A percentile compares a stretch with the other conserved stretches of the same genome.
phyloP scores from a whole-genome alignment of 805 yeast species.

The Naumovozyma dairenensis region DNA sequence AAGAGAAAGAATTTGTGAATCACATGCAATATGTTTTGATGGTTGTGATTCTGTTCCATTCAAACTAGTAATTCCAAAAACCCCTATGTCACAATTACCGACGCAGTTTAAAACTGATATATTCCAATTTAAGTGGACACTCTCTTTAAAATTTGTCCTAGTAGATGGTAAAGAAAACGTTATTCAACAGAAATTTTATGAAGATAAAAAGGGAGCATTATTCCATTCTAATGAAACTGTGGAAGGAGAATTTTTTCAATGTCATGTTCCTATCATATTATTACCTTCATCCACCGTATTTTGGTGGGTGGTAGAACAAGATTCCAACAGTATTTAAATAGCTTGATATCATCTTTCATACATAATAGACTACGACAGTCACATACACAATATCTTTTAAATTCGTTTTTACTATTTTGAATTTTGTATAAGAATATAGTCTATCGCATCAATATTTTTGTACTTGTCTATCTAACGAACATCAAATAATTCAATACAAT shows the following conservation, averaged over 20 bases:
- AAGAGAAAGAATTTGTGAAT: slow-evolving; percentile 20
- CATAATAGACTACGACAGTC: no score
- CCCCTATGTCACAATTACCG: slow-evolving; percentile 29
- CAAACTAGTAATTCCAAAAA: slow-evolving; percentile 23
- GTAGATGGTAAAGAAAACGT: slow-evolving; percentile 12
- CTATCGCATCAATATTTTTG: no score
- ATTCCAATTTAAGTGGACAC: slow-evolving; percentile 32
- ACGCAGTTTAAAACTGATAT: slow-evolving; percentile 34
- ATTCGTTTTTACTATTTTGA: no score
- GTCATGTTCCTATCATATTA: slow-evolving; percentile 37
- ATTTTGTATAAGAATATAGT: no score
- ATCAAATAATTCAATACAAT: slow-evolving; percentile 38
- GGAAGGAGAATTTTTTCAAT: slow-evolving; percentile 34
- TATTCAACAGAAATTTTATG: slow-evolving; percentile 22
- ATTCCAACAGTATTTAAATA: no score
- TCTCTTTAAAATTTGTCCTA: slow-evolving; percentile 31
- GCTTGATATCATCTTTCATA: no score
- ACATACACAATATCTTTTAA: no score
- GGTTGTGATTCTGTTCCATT: slow-evolving; percentile 20
- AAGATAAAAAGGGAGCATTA: slow-evolving; percentile 31
- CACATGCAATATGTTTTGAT: slow-evolving; percentile 27
- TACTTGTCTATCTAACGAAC: slow-evolving; percentile 2
- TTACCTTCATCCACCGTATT: slow-evolving; percentile 38
- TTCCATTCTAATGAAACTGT: slow-evolving; percentile 27
- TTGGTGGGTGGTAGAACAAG: slow-evolving; percentile 37